Evolutionary conservation across 2,329 filamentous ascomycete genomes (phyloP), one percentile per base, ranked within the genome.

Genomic region (Alternaria sp.): DNA sequence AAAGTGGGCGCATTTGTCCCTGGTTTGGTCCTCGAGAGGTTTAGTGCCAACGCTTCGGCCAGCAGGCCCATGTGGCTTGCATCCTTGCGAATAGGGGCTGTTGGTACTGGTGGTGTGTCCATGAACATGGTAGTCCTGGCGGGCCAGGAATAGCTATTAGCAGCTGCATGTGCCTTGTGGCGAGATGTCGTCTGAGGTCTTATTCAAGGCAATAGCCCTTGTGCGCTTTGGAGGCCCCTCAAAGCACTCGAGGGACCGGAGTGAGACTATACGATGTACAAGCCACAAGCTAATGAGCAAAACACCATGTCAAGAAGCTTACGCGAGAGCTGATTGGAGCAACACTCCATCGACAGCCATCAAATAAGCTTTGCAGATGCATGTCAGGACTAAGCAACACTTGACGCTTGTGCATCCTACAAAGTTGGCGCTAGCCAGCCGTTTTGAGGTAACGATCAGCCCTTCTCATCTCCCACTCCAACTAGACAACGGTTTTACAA

Each of bases 321-420:
- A 10, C 23, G n/a, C 31, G n/a, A 40, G 17, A 33, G 17, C 33
- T 26, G 40, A 49, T 17, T 31, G 28, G 29, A 34, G 37, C 29
- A 17, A 21, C 39, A 7, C 26, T 23, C 14, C 26, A 21, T 6
- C 26, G 31, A 17, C 34, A 41, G 31, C 54, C 33, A 29, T 48
- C 23, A 34, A 54, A 31, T 50, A 54, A 57, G 54, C 54, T 54
- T 57, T 40, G 36, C 29, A 39, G 53, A 46, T 37, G 37, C 39
- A 36, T 40, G 45, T 42, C 53, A 55, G 31, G 23, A 17, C 44
- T 50, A 24, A 55, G 26, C 44, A 55, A 55, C 36, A 24, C 13
- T 55, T 21, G 24, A 39, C 23, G 21, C 40, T 37, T 51, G 48
- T 51, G 7, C 48, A 31, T 37, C 17, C 17, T 40, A 14, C 37